phyloP scores from a whole-genome alignment of 2,329 filamentous ascomycete genomes.

The Thielaviopsis ethacetica region DNA sequence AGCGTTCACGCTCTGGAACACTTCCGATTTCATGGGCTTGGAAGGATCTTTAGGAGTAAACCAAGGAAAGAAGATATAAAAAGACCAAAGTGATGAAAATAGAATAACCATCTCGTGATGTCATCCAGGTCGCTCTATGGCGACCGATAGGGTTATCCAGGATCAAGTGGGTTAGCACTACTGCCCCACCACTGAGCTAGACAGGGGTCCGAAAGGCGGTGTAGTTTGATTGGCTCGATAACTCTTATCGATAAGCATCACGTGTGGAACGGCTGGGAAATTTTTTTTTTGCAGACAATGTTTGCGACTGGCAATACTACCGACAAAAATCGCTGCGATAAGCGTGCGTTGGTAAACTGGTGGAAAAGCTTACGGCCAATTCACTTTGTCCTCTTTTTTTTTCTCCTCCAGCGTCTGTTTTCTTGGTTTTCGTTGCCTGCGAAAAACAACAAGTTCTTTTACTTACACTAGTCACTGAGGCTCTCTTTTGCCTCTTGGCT shows the following conservation, averaged over 20 bases:
- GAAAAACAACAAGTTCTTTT: background rate
- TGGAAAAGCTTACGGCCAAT: background rate
- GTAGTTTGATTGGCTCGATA: constrained; percentile 7
- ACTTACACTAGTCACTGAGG: background rate
- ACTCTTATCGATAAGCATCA: constrained; percentile 12
- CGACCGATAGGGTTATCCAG: background rate
- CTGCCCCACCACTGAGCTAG: background rate
- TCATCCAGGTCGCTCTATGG: too few species aligned
- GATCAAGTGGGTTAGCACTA: background rate
- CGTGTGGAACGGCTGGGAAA: constrained; percentile 9
- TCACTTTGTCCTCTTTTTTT: background rate
- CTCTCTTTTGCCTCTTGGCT: background rate
- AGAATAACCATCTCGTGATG: background rate
- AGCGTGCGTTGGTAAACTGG: background rate
- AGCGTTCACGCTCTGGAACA: background rate
- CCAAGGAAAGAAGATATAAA: background rate
- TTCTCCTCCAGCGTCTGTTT: background rate
- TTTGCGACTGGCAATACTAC: background rate
- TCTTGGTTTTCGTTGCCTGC: background rate
- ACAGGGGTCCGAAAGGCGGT: constrained; percentile 6
- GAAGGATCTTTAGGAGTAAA: background rate
- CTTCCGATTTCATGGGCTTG: background rate
- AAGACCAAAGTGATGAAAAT: background rate
- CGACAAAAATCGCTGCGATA: constrained; percentile 2
- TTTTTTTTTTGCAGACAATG: constrained; percentile 9